Base-by-base conservation (phyloP, 192 early-diverging fungal genomes). In the Tieghemiomyces parasiticus region DNA sequence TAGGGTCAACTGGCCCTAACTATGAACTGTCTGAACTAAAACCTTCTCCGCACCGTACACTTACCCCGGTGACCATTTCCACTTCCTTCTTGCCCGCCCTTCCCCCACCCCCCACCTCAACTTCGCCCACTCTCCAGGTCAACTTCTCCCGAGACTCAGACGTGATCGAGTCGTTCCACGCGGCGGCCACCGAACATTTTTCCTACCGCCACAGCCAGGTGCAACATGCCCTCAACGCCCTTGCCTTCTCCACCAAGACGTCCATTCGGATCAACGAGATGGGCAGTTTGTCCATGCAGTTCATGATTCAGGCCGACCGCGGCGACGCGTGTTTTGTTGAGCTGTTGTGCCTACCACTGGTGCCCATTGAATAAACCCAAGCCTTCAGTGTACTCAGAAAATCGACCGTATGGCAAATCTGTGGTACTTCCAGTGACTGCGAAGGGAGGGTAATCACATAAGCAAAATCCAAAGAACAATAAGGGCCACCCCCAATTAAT, bases 121-220 rank as follows among this genome's bases (percentile, higher is more conserved):
- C 44, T 13, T 45, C 12, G 44, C 10, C 20, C 10, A 10, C 12
- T 45, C 20, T 10, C 10, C 20, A 78, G 20, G 74, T 81, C 62
- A 76, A 77, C 28, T 81, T 79, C 35, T 72, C 77, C 0, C 75
- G 77, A 47, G 77, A 75, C 49, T 70, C 73, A 44, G 70, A 74
- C 16, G 63, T 81, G 20, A 28, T 81, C 19, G 76, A 78, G 54
- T 66, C 74, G 20, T 81, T 78, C 54, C 63, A 65, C 53, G 78
- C 75, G 59, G 60, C 66, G 31, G 72, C 66, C 54, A 69, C 69
- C 49, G 65, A 71, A 44, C 60, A 68, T 58, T 68, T 71, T 46
- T 59, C 63, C 24, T 81, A 74, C 61, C 72, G 72, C 42, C 60
- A 70, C 52, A 58, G 50, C 26, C 65, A 71, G 55, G 61, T 81